Percentiles rank a stretch among this genome's conserved stretches.
Conservation (phyloP, 2,329 filamentous ascomycete species). For the Colletotrichum navitas region DNA sequence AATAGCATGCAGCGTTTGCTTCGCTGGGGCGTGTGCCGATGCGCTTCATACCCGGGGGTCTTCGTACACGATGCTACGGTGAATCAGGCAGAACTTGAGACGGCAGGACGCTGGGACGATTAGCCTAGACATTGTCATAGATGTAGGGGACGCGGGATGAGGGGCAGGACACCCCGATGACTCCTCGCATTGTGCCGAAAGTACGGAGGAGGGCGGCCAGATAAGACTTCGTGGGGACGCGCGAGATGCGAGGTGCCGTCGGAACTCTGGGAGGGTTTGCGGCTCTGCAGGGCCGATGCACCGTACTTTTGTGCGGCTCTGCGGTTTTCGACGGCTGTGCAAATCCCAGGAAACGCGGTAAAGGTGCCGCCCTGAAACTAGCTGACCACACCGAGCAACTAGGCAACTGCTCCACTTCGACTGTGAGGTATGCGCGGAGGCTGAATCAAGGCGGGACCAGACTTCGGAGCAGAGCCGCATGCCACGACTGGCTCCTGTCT, state of each 20-base stretch:
- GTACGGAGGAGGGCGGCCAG: constrained; percentile 22
- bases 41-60: constrained; percentile 20
- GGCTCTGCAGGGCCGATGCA: constrained; percentile 13
- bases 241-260: background rate
- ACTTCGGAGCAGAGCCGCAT: constrained; percentile 4
- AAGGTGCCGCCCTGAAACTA: constrained; percentile 9
- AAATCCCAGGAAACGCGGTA: background rate
- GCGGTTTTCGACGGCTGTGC: constrained; percentile 16
- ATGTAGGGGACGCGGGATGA: background rate
- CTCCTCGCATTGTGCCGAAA: constrained; percentile 18
- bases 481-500: background rate
- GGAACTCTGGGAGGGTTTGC: background rate
- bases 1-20: constrained; percentile 3
- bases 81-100: constrained; percentile 20
- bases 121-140: constrained; percentile 9
- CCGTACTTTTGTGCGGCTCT: constrained; percentile 19
- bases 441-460: background rate
- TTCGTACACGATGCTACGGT: constrained; percentile 17
- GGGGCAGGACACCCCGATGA: constrained; percentile 3
- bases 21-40: background rate
- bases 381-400: background rate
- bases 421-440: background rate
- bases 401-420: constrained; percentile 19
- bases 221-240: background rate
- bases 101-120: constrained; percentile 4